Base-by-base conservation (phyloP, 805 yeast genomes). In the Candida wancherniae region DNA sequence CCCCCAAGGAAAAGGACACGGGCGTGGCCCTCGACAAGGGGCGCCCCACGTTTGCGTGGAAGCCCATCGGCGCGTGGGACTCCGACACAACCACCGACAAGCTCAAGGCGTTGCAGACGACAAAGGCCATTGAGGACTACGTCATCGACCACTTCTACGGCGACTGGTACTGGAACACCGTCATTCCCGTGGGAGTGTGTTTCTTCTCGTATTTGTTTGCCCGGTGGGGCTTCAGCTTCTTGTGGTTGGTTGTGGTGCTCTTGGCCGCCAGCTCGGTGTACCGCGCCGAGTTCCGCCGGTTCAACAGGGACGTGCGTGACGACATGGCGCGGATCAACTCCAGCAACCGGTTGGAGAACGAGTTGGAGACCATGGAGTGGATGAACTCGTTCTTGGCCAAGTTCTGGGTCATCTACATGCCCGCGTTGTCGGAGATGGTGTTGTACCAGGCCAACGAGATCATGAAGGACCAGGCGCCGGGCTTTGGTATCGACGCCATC, bases 321-420 rank as follows among this genome's bases (percentile, higher is more conserved):
- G 94, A 84, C 52, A 71, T 84, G 73, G 63, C 70, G 31, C 72
- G 94, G 61, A 56, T 71, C 26, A 64, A 70, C 16, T 74, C 85
- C n/a, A 62, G 67, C 28, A 83, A 80, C 51, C 65, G 77, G 22
- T 60, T 84, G 39, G 84, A 77, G 36, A 68, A 72, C 28, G 72
- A 69, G 45, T 52, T 69, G 33, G 94, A 84, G 58, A 77, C 88
- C 6, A 81, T 84, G 75, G 75, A 79, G 37, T 84, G 94, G 94
- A 55, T 84, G 47, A 84, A 84, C 48, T 72, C 79, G 15, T 83
- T 84, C 48, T 57, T 84, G 52, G 78, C 78, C 25, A 84, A 84
- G 57, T 82, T 84, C 50, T 84, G 94, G 94, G 84, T 82, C 35
- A 81, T 84, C 39, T 84, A 84, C 49, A 84, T 84, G 94, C 90